These are phyloP conservation scores for Raphanus raphanistrum DNA, from an alignment of 345 rosid genomes.

Conservation along the genomic window DNA sequence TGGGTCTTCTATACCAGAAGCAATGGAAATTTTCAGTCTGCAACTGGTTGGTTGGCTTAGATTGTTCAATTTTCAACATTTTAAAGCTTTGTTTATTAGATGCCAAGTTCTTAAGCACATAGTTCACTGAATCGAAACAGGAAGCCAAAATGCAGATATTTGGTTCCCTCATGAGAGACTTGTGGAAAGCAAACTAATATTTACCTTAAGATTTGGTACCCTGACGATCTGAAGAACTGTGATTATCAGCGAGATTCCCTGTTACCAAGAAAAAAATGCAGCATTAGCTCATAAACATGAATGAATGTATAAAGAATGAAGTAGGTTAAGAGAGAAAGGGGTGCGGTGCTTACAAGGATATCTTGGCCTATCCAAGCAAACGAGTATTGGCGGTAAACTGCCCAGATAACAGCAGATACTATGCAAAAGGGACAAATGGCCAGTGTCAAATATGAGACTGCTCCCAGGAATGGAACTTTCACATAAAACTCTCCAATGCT, in stretches of 20 bases:
- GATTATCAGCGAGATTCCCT: slow-evolving; percentile 93
- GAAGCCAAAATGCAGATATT: not conserved
- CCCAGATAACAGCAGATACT: slow-evolving; percentile 90
- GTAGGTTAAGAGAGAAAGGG: slow-evolving; percentile 4
- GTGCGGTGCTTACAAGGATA: slow-evolving; percentile 72
- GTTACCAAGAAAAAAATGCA: slow-evolving; percentile 22
- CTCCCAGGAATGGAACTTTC: slow-evolving; percentile 81
- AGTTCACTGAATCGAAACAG: not conserved
- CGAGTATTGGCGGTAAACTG: slow-evolving; percentile 58
- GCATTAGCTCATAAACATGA: not conserved
- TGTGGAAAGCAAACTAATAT: slow-evolving; percentile 6
- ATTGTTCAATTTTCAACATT: not conserved
- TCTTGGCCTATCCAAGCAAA: slow-evolving; percentile 99
- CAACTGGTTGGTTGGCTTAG: not conserved
- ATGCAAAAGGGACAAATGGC: slow-evolving; percentile 92
- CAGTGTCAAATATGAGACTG: slow-evolving; percentile 81
- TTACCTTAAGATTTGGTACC: slow-evolving; percentile 92
- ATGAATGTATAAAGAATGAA: not conserved
- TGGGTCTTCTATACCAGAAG: not conserved
- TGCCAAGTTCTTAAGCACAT: slow-evolving; percentile 14
- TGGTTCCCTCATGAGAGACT: not conserved
- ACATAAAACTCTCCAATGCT: slow-evolving; percentile 72
- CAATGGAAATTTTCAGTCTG: not conserved
- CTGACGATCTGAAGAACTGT: slow-evolving; percentile 96
- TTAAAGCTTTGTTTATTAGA: slow-evolving; percentile 13